A percentile compares a stretch with the other conserved stretches of the same genome.
These are phyloP conservation scores for Talaromyces sp. DNA, from an alignment of 2,329 filamentous ascomycete species.

Conservation along the genomic window DNA sequence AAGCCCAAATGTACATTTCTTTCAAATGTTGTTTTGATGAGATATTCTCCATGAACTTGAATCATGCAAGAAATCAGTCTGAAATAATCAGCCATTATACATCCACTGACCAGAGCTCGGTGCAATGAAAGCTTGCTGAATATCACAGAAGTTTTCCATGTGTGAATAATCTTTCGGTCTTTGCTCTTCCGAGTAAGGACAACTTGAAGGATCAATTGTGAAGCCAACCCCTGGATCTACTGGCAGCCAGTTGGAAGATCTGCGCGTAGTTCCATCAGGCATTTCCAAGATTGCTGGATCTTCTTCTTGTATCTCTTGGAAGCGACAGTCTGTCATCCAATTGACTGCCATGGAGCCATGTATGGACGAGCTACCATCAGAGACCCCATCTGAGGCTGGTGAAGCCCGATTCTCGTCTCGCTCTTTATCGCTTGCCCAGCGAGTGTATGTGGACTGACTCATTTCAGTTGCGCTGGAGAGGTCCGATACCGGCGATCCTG, in stretches of 20 bases:
- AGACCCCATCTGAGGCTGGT: background rate
- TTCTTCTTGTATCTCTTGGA: slow-evolving; percentile 9
- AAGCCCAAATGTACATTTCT: background rate
- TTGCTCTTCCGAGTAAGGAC: background rate
- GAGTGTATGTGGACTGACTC: slow-evolving; percentile 8
- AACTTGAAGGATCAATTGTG: slow-evolving; percentile 28
- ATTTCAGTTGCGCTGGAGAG: slow-evolving; percentile 26
- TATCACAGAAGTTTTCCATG: slow-evolving; percentile 8
- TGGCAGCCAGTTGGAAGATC: slow-evolving; percentile 36
- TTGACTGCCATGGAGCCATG: background rate
- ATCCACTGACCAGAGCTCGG: background rate
- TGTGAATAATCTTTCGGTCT: background rate
- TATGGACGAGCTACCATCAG: background rate
- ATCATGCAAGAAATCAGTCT: background rate
- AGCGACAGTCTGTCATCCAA: background rate
- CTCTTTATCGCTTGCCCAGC: slow-evolving; percentile 28
- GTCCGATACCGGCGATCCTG: slow-evolving; percentile 23
- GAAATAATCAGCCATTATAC: slow-evolving; percentile 1
- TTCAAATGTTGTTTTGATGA: background rate
- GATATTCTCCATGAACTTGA: background rate
- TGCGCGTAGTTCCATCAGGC: slow-evolving; percentile 36
- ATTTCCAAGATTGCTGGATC: slow-evolving; percentile 33
- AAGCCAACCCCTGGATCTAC: slow-evolving; percentile 34
- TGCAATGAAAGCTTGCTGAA: slow-evolving; percentile 15
- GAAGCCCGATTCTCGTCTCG: slow-evolving; percentile 9